Base-by-base conservation (phyloP, 306 rosid genomes). In the Myrica gale region DNA sequence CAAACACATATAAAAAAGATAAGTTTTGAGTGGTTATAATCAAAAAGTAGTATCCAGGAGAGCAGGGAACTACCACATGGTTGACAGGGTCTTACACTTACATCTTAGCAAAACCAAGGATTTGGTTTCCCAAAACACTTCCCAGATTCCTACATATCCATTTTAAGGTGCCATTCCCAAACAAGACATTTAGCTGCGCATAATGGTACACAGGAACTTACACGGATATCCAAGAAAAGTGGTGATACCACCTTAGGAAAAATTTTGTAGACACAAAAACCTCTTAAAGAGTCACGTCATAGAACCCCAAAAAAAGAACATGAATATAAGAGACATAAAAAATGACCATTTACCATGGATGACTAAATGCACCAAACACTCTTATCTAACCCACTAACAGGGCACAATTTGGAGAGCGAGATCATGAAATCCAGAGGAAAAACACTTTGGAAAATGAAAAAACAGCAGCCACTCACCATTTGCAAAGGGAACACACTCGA, bases 401-500 rank as follows among this genome's bases (percentile, higher is more conserved):
- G 11, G n/a, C 48, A 20, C 15, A 6, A 6, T 23, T 13, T 43
- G 32, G n/a, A n/a, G 17, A 67, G 73, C 21, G 55, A 74, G 47
- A 79, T 53, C 58, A 83, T n/a, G 19, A 56, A 42, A 58, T 72
- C 65, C 32, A 4, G 67, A 26, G 37, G 60, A 74, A 54, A 32
- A 10, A 43, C 55, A 72, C 9, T 68, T 15, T 26, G 10, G 42
- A 47, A 46, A 44, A 60, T 43, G 65, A 52, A 80, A 56, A 70
- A 43, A 61, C 71, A 48, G 51, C 6, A 74, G 53, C 65, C n/a
- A 78, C 97, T 94, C 83, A 92, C 98, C 87, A 12, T 61, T 69
- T 39, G 68, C 42, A 73, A 77, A 71, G 69, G 84, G 15, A 69
- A 79, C 72, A 87, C 99, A 95, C 62, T 82, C 69, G 0, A 83